These are phyloP conservation scores for Graphilbum sp. DNA, from an alignment of 2,329 filamentous ascomycete genomes.

Conservation along the genomic window DNA sequence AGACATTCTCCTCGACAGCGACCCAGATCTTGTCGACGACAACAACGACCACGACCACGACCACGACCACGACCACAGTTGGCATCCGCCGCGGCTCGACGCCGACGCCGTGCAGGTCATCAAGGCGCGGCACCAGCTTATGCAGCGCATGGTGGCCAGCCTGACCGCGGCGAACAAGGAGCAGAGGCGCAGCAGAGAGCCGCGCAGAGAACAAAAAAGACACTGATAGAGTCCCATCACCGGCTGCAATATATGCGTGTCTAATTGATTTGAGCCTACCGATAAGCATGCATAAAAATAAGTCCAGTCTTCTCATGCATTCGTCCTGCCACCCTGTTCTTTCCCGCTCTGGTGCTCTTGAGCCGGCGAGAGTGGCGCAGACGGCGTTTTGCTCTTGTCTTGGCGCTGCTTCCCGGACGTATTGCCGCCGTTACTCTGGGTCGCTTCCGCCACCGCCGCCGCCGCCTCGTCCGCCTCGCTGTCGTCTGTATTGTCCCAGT, in stretches of 20 bases:
- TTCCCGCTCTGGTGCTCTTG: not conserved
- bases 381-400: not conserved
- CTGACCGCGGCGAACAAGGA: not conserved
- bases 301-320: too few species aligned
- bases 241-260: too few species aligned
- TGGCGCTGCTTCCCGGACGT: too few species aligned
- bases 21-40: not conserved
- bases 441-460: slow-evolving; percentile 5
- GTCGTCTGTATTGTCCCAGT: slow-evolving; percentile 40
- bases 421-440: too few species aligned
- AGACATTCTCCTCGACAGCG: slow-evolving; percentile 4
- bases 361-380: too few species aligned
- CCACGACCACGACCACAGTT: not conserved
- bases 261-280: too few species aligned
- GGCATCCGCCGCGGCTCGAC: not conserved
- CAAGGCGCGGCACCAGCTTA: not conserved
- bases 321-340: too few species aligned
- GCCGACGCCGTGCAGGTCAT: not conserved
- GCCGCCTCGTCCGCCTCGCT: slow-evolving; percentile 16
- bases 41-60: not conserved
- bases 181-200: too few species aligned
- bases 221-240: too few species aligned
- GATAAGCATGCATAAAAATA: too few species aligned
- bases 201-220: too few species aligned
- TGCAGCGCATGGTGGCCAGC: not conserved